Evolutionary conservation across 257 asterid genomes (phyloP), one percentile per base, ranked within the genome.

Genomic region (Asclepias syriaca): DNA sequence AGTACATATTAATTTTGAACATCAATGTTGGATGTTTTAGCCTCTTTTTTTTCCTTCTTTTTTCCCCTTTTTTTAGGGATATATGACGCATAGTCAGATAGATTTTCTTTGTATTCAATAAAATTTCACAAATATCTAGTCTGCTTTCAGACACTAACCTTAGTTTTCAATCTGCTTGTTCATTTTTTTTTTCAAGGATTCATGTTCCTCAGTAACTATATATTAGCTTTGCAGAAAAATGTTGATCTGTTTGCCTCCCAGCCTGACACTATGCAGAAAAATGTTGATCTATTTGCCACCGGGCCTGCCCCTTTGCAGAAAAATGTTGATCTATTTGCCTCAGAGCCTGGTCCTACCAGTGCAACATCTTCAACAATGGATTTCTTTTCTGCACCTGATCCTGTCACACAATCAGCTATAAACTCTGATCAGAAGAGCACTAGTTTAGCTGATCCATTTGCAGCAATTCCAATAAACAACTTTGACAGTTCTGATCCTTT

Each of bases 221-320:
- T 21, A 69, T 53, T 46, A 53, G 54, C 46, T 24, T 69, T 32
- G 56, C 92, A 90, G 98, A 73, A 76, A 69, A 80, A 76, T 64
- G 84, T 85, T 24, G 93, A 90, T 80, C 84, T 90, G 70, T 88
- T 92, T 87, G 85, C 95, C 66, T 79, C 94, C 65, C 90, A 83
- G 75, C 83, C 90, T 71, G 70, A 85, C 63, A 79, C 89, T 37
- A 37, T 88, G 58, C 87, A 85, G 88, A 71, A 78, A 27, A 75
- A 75, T 50, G 81, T 75, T 9, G 90, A 86, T 68, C 81, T 85
- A 61, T 86, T 86, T 87, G 85, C 91, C 58, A 77, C 89, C 71
- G 88, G 85, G 64, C 83, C 88, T 73, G 60, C 85, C 68, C 81
- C 85, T 51, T 63, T 81, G 76, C 93, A 90, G 98, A 77, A 77